Percentiles rank a stretch among this genome's conserved stretches.
phyloP scores from a whole-genome alignment of 805 yeast species.

The Ogataea wickerhamii region DNA sequence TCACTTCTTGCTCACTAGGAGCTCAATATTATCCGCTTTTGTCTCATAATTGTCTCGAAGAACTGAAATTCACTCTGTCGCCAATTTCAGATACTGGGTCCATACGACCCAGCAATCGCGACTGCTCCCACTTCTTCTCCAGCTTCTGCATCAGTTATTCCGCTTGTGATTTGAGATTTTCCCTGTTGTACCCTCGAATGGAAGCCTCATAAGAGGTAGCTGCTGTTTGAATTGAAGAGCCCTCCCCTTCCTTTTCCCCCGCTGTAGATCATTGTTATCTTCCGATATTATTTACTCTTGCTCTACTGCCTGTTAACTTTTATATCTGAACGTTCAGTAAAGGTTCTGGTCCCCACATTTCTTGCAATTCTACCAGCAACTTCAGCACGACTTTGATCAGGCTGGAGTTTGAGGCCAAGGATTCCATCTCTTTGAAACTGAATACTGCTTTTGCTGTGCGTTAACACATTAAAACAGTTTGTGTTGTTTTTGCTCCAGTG shows the following conservation, averaged over 20 bases:
- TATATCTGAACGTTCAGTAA: conserved; percentile 47
- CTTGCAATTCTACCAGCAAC: conserved; percentile 44
- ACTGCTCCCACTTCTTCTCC: background rate
- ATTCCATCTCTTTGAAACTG: conserved; percentile 50
- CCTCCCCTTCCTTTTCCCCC: too few relatives aligned
- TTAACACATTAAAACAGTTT: conserved; percentile 39
- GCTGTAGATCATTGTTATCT: conserved; percentile 6
- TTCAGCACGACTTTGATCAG: conserved; percentile 50
- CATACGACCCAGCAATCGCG: background rate
- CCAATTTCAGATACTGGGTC: background rate
- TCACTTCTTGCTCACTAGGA: conserved; percentile 31
- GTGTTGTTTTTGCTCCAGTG: conserved; percentile 38
- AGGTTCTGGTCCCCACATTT: conserved; percentile 54
- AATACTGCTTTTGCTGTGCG: conserved; percentile 38
- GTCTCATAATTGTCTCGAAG: conserved; percentile 11
- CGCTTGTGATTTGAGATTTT: conserved; percentile 14
- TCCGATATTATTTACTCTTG: conserved; percentile 15
- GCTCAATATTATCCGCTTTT: conserved; percentile 39
- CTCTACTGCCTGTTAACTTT: conserved; percentile 13
- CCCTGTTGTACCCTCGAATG: background rate
- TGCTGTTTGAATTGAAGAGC: conserved; percentile 10
- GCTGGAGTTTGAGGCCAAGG: conserved; percentile 45
- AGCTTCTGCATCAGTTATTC: background rate
- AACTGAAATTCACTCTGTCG: background rate
- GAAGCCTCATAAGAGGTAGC: background rate